phyloP scores from a whole-genome alignment of 192 early-diverging fungal genomes.

The Phlyctochytrium bullatum region DNA sequence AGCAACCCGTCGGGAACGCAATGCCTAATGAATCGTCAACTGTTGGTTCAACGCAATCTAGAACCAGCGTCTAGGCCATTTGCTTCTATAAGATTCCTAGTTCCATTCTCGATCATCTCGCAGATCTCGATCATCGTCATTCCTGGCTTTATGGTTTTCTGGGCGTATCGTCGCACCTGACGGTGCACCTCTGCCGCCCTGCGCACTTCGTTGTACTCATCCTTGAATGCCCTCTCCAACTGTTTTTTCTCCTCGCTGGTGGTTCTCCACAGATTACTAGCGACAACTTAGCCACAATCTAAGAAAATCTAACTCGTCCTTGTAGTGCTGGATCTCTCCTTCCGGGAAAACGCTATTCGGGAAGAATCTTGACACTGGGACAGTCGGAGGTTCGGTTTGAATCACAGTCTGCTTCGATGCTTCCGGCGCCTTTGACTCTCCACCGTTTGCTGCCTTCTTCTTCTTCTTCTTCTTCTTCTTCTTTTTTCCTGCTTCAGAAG shows the following conservation, averaged over 20 bases:
- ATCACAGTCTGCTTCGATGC: constrained; percentile 10
- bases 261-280: constrained; percentile 78
- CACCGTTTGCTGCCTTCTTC: constrained; percentile 33
- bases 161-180: constrained; percentile 79
- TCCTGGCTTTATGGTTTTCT: constrained; percentile 82
- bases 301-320: constrained; percentile 63
- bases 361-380: constrained; percentile 82
- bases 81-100: constrained; percentile 82
- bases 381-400: constrained; percentile 52
- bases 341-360: constrained; percentile 72
- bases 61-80: constrained; percentile 72
- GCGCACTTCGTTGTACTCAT: constrained; percentile 79
- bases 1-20: constrained; percentile 94
- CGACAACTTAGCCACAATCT: constrained; percentile 6
- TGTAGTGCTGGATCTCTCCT: constrained; percentile 83
- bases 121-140: constrained; percentile 92
- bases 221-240: constrained; percentile 67
- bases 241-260: constrained; percentile 92
- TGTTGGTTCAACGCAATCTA: constrained; percentile 3
- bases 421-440: constrained; percentile 1
- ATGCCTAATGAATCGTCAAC: constrained; percentile 50
- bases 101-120: constrained; percentile 93
- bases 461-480: constrained; percentile 59
- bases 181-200: constrained; percentile 94
- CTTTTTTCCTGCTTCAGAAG: background rate